Percentiles rank a stretch among this genome's conserved stretches.
These are phyloP conservation scores for Apiospora malaysiana DNA, from an alignment of 2,329 filamentous ascomycete genomes.

Conservation along the genomic window DNA sequence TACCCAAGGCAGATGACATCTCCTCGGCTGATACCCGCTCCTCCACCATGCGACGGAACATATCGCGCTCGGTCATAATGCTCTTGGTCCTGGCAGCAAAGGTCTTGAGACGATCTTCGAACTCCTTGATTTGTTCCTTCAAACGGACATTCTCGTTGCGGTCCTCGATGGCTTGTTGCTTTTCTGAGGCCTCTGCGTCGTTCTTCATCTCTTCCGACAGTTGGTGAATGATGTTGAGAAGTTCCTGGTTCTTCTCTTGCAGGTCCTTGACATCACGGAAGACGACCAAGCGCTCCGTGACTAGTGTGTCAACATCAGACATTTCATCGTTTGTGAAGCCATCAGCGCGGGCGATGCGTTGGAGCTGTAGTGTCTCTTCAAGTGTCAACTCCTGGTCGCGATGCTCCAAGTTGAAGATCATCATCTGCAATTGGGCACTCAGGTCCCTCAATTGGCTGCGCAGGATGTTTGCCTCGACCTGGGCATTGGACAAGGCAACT, in stretches of 20 bases:
- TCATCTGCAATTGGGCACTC: constrained; percentile 86
- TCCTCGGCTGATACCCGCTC: constrained; percentile 69
- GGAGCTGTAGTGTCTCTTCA: constrained; percentile 76
- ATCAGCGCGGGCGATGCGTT: constrained; percentile 75
- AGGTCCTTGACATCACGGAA: constrained; percentile 87
- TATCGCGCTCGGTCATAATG: constrained; percentile 94
- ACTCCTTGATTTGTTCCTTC: constrained; percentile 72
- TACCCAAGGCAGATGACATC: constrained; percentile 68
- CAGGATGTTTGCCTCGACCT: constrained; percentile 77
- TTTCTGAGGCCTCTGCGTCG: constrained; percentile 76
- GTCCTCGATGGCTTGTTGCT: constrained; percentile 66
- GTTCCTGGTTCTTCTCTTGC: constrained; percentile 85
- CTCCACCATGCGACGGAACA: constrained; percentile 94
- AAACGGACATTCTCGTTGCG: constrained; percentile 76
- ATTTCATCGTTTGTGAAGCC: constrained; percentile 75
- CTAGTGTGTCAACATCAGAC: constrained; percentile 86
- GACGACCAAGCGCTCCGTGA: constrained; percentile 85
- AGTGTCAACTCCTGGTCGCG: constrained; percentile 74
- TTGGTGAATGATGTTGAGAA: constrained; percentile 82
- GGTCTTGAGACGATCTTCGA: constrained; percentile 84
- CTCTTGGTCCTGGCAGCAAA: constrained; percentile 86
- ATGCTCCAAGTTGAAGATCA: constrained; percentile 85
- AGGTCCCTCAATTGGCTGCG: constrained; percentile 88
- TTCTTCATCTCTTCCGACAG: constrained; percentile 90
- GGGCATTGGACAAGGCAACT: constrained; percentile 67